Conservation (phyloP, 1,139 yeast species). For the Candida freyschussii region DNA sequence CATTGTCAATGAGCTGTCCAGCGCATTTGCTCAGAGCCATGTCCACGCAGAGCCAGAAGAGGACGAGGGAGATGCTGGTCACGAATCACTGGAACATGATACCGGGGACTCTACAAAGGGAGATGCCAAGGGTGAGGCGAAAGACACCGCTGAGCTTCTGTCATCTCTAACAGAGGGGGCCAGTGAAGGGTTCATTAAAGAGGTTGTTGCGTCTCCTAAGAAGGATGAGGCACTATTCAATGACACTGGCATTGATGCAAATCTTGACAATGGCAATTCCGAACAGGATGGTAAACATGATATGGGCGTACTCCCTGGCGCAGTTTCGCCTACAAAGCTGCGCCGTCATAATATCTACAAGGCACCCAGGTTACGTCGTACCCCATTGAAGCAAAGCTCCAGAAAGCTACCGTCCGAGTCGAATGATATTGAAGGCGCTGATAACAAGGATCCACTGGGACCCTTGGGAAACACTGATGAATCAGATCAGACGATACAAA, state of each 20-base stretch:
- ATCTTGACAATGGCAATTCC: slow-evolving; percentile 5
- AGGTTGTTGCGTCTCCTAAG: slow-evolving; percentile 18
- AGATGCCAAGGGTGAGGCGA: slow-evolving; percentile 11
- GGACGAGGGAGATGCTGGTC: slow-evolving; percentile 9
- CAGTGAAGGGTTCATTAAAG: slow-evolving; percentile 19
- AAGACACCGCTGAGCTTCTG: slow-evolving; percentile 23
- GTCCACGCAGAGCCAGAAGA: slow-evolving; percentile 15
- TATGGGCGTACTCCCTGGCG: slow-evolving; percentile 2
- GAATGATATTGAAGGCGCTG: slow-evolving; percentile 6
- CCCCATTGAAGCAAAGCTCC: slow-evolving; percentile 9
- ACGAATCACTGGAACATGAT: slow-evolving; percentile 15
- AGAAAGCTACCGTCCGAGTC: no score
- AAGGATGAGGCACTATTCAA: slow-evolving; percentile 25
- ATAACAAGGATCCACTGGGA: slow-evolving; percentile 33
- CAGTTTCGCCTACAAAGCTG: slow-evolving; percentile 32
- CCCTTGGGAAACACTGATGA: slow-evolving; percentile 32
- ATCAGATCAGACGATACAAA: slow-evolving; percentile 1
- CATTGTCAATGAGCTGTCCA: slow-evolving; percentile 20
- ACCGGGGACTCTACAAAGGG: slow-evolving; percentile 2
- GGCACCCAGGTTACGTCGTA: slow-evolving; percentile 40
- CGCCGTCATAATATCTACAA: slow-evolving; percentile 35
- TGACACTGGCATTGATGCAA: slow-evolving; percentile 9
- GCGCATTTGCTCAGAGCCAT: slow-evolving; percentile 18
- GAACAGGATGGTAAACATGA: slow-evolving; percentile 6
- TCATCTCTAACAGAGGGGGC: slow-evolving; percentile 29